Conservation (phyloP, 345 rosid species). For the Microthlaspi erraticum region DNA sequence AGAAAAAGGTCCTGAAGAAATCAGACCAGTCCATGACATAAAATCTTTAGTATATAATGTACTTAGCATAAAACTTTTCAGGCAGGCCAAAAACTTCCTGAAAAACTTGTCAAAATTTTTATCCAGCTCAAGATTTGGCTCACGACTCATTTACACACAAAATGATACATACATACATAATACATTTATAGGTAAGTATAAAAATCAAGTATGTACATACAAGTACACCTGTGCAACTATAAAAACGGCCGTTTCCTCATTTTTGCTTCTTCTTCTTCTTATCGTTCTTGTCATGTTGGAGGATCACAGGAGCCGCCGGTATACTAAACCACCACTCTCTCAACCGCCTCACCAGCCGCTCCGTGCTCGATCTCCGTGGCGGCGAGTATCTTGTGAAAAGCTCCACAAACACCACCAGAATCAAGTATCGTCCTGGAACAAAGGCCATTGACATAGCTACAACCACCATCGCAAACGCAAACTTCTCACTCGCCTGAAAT, state of each 20-base stretch:
- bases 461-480: conserved; percentile 60
- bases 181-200: background rate
- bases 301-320: conserved; percentile 88
- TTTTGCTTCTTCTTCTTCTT: conserved; percentile 80
- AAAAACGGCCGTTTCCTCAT: conserved; percentile 32
- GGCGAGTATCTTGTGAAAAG: conserved; percentile 83
- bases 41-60: too few relatives aligned
- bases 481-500: conserved; percentile 77
- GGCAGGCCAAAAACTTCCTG: too few relatives aligned
- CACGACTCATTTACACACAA: conserved; percentile 16
- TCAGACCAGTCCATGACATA: too few relatives aligned
- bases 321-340: conserved; percentile 99
- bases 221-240: background rate
- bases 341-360: conserved; percentile 74
- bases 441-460: conserved; percentile 56
- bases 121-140: conserved; percentile 1
- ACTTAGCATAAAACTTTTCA: too few relatives aligned
- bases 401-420: conserved; percentile 64
- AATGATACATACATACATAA: background rate
- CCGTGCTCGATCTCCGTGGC: conserved; percentile 67
- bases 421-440: conserved; percentile 65
- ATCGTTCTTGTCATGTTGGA: conserved; percentile 71
- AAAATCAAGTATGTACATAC: conserved; percentile 33
- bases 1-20: too few relatives aligned
- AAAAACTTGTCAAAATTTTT: background rate